Percentiles rank a stretch among this genome's conserved stretches.
phyloP scores from a whole-genome alignment of 2,329 filamentous ascomycete genomes.

The Gliomastix tumulicola region DNA sequence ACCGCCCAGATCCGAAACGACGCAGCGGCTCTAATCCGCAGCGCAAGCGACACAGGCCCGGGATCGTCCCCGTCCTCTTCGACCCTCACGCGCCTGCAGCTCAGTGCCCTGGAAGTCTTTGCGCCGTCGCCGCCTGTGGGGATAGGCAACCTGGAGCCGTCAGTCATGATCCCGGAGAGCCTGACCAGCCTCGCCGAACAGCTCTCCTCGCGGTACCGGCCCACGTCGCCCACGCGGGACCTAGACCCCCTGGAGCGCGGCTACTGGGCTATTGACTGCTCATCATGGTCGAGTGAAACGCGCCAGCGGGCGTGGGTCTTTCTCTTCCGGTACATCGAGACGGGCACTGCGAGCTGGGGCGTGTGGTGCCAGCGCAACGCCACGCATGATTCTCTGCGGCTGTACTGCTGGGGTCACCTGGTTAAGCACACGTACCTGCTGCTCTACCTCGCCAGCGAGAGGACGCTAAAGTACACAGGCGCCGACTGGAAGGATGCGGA shows the following conservation, averaged over 20 bases:
- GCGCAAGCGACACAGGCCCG: conserved; percentile 18
- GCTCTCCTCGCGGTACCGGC: conserved; percentile 45
- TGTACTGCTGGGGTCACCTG: conserved; percentile 76
- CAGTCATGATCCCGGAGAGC: conserved; percentile 49
- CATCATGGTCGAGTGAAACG: conserved; percentile 39
- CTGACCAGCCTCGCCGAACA: conserved; percentile 44
- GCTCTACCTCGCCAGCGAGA: conserved; percentile 64
- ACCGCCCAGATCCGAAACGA: conserved; percentile 14
- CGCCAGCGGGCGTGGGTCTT: conserved; percentile 54
- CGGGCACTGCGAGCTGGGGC: conserved; percentile 60
- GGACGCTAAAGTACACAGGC: conserved; percentile 49
- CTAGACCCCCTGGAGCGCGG: conserved; percentile 61
- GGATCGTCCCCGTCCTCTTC: conserved; percentile 9
- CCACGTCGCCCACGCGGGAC: conserved; percentile 21
- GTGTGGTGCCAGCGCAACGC: conserved; percentile 47
- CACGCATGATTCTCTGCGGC: conserved; percentile 39
- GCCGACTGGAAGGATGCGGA: conserved; percentile 61
- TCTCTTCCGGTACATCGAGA: conserved; percentile 51
- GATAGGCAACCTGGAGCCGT: conserved; percentile 31
- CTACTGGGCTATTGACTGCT: conserved; percentile 64
- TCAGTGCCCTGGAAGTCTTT: conserved; percentile 38
- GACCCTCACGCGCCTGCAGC: conserved; percentile 6
- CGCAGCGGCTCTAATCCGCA: conserved; percentile 11
- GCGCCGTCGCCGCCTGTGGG: conserved; percentile 47
- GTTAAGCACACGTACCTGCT: conserved; percentile 68